Evolutionary conservation across 208 protist genomes (phyloP).

Genomic region (Acanthamoeba healyi): DNA sequence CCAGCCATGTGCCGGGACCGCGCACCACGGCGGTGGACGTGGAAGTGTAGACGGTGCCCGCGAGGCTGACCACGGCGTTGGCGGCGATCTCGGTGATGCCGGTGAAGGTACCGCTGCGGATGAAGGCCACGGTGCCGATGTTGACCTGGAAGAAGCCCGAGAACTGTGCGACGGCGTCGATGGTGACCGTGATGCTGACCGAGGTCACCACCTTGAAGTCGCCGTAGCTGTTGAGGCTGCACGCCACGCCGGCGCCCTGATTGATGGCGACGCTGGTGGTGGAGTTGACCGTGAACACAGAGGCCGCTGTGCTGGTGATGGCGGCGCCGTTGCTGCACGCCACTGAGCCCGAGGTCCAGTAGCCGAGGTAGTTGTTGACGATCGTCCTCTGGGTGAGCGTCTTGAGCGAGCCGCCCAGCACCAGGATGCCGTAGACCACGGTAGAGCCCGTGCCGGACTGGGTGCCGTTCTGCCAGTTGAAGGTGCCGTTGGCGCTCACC

Average conservation of each 20-base stretch:
- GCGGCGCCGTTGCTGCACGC: slow-evolving; percentile 43
- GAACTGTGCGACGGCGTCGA: slow-evolving; percentile 19
- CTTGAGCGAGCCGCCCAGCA: slow-evolving; percentile 50
- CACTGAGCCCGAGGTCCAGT: slow-evolving; percentile 65
- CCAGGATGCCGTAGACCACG: slow-evolving; percentile 50
- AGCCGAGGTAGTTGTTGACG: slow-evolving; percentile 28
- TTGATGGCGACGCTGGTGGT: slow-evolving; percentile 14
- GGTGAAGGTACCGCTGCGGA: slow-evolving; percentile 37
- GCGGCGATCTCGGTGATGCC: slow-evolving; percentile 9
- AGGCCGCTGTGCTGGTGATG: neutral
- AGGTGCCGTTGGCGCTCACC: slow-evolving; percentile 70
- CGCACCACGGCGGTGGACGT: neutral
- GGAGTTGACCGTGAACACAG: slow-evolving; percentile 24
- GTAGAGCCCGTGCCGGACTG: slow-evolving; percentile 61
- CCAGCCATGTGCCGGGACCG: slow-evolving; percentile 13
- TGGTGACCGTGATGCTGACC: slow-evolving; percentile 48
- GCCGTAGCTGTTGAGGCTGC: neutral
- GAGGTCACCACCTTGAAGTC: neutral
- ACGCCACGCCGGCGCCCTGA: neutral
- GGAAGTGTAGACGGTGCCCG: neutral
- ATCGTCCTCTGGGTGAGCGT: slow-evolving; percentile 19
- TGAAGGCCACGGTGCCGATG: slow-evolving; percentile 45
- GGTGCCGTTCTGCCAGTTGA: slow-evolving; percentile 60
- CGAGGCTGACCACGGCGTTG: neutral
- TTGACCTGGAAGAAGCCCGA: neutral